Percentiles rank a stretch among this genome's conserved stretches.
Conservation (phyloP, 768 basidiomycete genomes). For the Lentinus tigrinus region DNA sequence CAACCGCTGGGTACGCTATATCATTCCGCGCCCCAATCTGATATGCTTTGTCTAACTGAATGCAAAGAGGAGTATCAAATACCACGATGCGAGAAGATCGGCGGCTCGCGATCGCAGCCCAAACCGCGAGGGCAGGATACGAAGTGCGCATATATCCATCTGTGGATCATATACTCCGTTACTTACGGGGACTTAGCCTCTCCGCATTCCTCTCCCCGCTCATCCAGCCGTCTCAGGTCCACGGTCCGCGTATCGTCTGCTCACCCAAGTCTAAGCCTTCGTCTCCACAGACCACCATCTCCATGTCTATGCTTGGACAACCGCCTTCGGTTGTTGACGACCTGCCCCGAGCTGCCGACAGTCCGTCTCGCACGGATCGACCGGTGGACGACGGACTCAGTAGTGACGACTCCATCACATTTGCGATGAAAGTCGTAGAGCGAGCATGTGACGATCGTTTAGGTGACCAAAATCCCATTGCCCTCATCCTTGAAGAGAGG, state of each 20-base stretch:
- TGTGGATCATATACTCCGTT: too few relatives aligned
- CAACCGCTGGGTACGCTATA: conserved; percentile 45
- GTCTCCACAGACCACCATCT: conserved; percentile 22
- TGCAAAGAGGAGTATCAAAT: conserved; percentile 50
- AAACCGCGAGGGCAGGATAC: conserved; percentile 4
- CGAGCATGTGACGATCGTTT: conserved; percentile 6
- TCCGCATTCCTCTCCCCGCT: conserved; percentile 38
- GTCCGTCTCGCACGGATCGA: conserved; percentile 2
- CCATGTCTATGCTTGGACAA: conserved; percentile 35
- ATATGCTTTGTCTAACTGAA: neutral
- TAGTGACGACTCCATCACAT: conserved; percentile 12
- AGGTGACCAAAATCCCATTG: conserved; percentile 14
- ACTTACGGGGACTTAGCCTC: conserved; percentile 28
- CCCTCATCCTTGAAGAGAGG: conserved; percentile 52
- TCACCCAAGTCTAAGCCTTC: conserved; percentile 27
- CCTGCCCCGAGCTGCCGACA: conserved; percentile 1
- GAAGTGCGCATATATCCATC: neutral
- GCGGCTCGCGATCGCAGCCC: conserved; percentile 28
- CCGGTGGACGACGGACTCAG: conserved; percentile 29
- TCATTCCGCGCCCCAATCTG: neutral
- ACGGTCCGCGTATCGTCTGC: conserved; percentile 12
- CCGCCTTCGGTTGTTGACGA: conserved; percentile 21
- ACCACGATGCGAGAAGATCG: conserved; percentile 50
- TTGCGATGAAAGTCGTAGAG: conserved; percentile 8
- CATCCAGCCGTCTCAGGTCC: conserved; percentile 10